Conservation (phyloP, 2,329 filamentous ascomycete genomes). For the Sporothrix schenckii region DNA sequence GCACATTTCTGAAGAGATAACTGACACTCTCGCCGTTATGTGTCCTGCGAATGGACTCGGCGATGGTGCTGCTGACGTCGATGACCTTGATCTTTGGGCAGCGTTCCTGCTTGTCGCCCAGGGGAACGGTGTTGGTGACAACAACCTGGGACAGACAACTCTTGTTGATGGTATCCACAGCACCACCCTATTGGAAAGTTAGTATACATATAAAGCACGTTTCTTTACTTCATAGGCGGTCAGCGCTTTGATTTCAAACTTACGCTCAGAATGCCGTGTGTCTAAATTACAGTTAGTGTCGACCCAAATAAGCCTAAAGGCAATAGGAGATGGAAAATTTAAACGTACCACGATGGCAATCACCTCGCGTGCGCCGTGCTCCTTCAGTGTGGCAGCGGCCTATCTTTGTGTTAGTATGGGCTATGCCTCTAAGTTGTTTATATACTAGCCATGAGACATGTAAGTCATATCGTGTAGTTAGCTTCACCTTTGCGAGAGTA, state of each 20-base stretch:
- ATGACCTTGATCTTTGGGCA: slow-evolving; percentile 86
- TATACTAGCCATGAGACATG: not conserved
- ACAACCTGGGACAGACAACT: slow-evolving; percentile 77
- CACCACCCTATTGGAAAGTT: slow-evolving; percentile 87
- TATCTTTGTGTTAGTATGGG: not conserved
- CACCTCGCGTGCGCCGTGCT: slow-evolving; percentile 83
- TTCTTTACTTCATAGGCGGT: not conserved
- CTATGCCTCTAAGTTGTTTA: not conserved
- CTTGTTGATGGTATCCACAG: slow-evolving; percentile 81
- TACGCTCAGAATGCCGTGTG: slow-evolving; percentile 37
- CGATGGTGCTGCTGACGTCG: slow-evolving; percentile 82
- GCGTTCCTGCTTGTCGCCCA: slow-evolving; percentile 71
- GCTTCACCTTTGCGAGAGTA: slow-evolving; percentile 59
- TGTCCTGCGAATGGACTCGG: slow-evolving; percentile 69
- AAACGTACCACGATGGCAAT: slow-evolving; percentile 74
- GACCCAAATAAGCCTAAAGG: not conserved
- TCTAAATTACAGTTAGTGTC: slow-evolving; percentile 27
- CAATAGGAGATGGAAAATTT: not conserved
- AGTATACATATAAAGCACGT: not conserved
- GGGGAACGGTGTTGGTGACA: slow-evolving; percentile 86
- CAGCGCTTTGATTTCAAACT: not conserved
- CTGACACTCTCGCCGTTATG: slow-evolving; percentile 68
- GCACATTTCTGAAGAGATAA: slow-evolving; percentile 69
- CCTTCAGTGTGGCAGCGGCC: slow-evolving; percentile 83
- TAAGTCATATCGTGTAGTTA: not conserved